Evolutionary conservation across 2,329 filamentous ascomycete genomes (phyloP), one percentile per base, ranked within the genome.

Genomic region (Penicillium sp.): DNA sequence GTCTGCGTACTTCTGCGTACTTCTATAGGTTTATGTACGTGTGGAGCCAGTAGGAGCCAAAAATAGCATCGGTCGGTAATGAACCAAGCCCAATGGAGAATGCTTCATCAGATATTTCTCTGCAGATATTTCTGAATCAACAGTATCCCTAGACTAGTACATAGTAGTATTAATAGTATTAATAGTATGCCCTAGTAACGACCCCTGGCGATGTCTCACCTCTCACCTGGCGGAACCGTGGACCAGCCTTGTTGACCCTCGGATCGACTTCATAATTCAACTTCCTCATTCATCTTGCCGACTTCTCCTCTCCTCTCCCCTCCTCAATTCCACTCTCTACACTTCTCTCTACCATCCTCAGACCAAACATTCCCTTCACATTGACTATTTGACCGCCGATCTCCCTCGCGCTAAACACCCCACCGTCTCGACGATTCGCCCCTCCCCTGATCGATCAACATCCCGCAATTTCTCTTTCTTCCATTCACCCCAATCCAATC

Each of bases 331-430:
- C 36, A n/a, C 12, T 43, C 27, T 27, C 27, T 40, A 27, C 30
- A 20, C 15, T 21, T 8, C 29, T 21, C 17, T n/a, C n/a, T n/a
- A n/a, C n/a, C 13, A 17, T 10, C 2, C 17, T 23, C 23, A 15
- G 39, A 15, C 32, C 27, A 46, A 24, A 43, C 20, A n/a, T 49
- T 13, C 36, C n/a, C 30, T 44, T 27, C 17, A 18, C 24, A 15
- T 40, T 24, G 10, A 40, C 13, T 13, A 26, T 13, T 21, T 15
- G 39, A 15, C 12, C 24, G 49, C 50, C 49, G 51, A 60, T 52
- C 55, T 56, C 51, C 52, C 52, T 54, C 53, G 54, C 56, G 36
- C 54, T 55, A 46, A 51, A 51, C 39, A n/a, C 56, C 54, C 56
- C 54, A 32, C 51, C 49, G 40, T 42, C 40, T 51, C 37, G 24